Base-by-base conservation (phyloP, 2,329 filamentous ascomycete species). In the Piedraia hortae region DNA sequence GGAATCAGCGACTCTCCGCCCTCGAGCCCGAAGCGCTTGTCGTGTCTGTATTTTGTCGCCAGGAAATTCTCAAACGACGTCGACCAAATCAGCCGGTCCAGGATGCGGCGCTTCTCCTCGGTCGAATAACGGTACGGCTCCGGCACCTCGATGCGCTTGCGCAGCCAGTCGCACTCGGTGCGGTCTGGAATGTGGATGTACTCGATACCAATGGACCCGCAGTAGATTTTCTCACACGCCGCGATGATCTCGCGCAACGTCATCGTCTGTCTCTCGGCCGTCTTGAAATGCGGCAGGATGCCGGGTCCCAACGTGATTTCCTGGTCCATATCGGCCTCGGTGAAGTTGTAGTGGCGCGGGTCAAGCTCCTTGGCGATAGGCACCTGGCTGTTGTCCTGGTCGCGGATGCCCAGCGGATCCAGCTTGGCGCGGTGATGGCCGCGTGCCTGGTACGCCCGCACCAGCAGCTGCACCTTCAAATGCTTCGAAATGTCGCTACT, bases 111-210 rank as follows among this genome's bases (percentile, higher is more conserved):
- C 64, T 97, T 97, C 60, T 97, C 85, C 41, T 93, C 85, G 28
- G 90, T 71, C 1, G 77, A 88, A 56, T 91, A 93, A 50, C 88
- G 88, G 62, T 89, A 97, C 7, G 85, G 78, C 37, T 70, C 63
- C 20, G 82, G 82, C 22, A 93, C 71, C 54, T 97, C 85, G 37
- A 93, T 61, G 31, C 85, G 75, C 51, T 90, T 74, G 39, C 85
- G 68, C 30, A 97, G 66, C 85, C 85, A 97, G 52, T 97, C 85
- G 54, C 85, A 97, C 50, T 90, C 85, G 44, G 82, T 75, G 40
- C 85, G 64, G 46, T 97, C 82, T 26, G 85, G 82, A 33, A 97
- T 97, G 51, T 97, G 85, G 43, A 97, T 93, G 52, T 91, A 97
- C 50, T 97, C 85, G 27, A 91, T 65, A 47, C 85, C 82, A 44